Evolutionary conservation across 768 basidiomycete genomes (phyloP), one percentile per base, ranked within the genome.

Genomic region (Infundibulicybe gibba): DNA sequence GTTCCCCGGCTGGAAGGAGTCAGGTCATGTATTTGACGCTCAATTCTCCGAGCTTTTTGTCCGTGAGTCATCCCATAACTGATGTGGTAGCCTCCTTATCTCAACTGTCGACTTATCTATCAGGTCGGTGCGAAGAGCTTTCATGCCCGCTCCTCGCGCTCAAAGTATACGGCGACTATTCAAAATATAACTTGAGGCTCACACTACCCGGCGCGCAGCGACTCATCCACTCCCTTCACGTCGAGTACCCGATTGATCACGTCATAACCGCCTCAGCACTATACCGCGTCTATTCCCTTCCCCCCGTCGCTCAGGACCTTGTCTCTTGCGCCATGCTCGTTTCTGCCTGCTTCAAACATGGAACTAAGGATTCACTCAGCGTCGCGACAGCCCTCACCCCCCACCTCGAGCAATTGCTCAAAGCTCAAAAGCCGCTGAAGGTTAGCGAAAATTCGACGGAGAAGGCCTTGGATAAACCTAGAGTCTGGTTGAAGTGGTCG

Each of bases 101-200:
- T 48, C 32, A 10, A 34, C 8, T n/a, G 14, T 35, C 31, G n/a
- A 15, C 34, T 32, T 12, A 30, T 33, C 21, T 20, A 32, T 3
- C 43, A 88, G 85, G 77, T 17, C 84, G 85, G 8, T 87, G 83
- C 45, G 68, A 75, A 49, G 74, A 83, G 54, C 71, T 86, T 1
- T 57, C 63, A 12, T 79, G 78, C 47, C 78, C 80, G 3, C 54
- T 64, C 19, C 71, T 86, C 33, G 82, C 83, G 3, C 65, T 88
- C 11, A 64, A 75, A 31, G 76, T 85, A 16, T 83, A 84, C 56
- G 76, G 78, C 16, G 66, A 87, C 56, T 83, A 75, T 47, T 67
- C 80, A 12, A 81, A 80, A 57, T 84, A 86, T 59, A 74, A 77
- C 42, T 52, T 87, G 14, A 59, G 66, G 16, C 68, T 87, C 12